These are phyloP conservation scores for Tylopilus sp. DNA, from an alignment of 768 basidiomycete genomes.

Conservation along the genomic window DNA sequence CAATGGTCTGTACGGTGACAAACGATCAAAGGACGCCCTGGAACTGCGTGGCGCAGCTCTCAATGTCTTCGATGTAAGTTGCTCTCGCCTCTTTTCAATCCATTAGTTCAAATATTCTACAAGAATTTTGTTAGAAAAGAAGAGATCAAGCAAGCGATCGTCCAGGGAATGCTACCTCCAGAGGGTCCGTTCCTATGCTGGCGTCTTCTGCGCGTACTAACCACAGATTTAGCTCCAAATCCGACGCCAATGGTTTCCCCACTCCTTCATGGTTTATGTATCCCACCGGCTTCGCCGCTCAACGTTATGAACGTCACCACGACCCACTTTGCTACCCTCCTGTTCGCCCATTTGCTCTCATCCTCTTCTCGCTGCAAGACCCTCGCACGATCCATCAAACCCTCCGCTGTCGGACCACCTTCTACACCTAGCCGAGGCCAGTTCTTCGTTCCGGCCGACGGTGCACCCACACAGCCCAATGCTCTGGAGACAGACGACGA, in stretches of 20 bases:
- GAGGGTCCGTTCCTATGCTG: constrained; percentile 37
- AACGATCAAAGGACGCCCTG: constrained; percentile 60
- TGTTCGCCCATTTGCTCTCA: constrained; percentile 78
- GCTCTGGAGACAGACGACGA: constrained; percentile 48
- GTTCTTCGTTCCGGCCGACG: constrained; percentile 81
- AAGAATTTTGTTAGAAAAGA: constrained; percentile 79
- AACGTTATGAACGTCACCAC: constrained; percentile 56
- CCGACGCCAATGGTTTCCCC: constrained; percentile 55
- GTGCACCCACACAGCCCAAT: constrained; percentile 36
- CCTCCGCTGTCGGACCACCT: constrained; percentile 36
- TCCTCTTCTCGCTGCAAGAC: constrained; percentile 62
- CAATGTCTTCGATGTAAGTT: constrained; percentile 74
- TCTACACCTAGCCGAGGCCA: constrained; percentile 34
- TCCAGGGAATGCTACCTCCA: constrained; percentile 68
- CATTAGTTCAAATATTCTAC: not conserved
- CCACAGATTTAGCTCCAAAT: constrained; percentile 19
- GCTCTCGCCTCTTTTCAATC: not conserved
- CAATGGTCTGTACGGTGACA: constrained; percentile 58
- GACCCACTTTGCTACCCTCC: constrained; percentile 69
- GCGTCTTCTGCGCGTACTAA: not conserved
- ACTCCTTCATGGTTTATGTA: constrained; percentile 64
- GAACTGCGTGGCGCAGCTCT: constrained; percentile 77
- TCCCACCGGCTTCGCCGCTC: constrained; percentile 58
- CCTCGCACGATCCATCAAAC: constrained; percentile 61
- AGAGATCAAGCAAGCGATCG: constrained; percentile 62